Evolutionary conservation across 192 early-diverging fungal genomes (phyloP).

Genomic region (Coemansia sp.): DNA sequence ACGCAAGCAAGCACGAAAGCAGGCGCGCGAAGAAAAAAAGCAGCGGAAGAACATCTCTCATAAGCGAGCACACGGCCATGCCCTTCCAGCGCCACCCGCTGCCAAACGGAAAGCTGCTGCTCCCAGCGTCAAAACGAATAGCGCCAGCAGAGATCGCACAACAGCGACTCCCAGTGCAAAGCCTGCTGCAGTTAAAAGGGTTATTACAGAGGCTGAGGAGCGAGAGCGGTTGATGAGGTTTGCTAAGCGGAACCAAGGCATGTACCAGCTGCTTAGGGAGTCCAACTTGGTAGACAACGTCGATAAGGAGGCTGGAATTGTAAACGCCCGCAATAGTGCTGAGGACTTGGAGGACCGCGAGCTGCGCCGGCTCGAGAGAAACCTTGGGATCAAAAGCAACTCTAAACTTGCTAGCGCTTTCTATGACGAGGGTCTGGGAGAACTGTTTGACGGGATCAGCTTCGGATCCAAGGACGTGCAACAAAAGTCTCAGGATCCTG

Average conservation of each 20-base stretch:
- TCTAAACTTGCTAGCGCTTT: slow-evolving; percentile 44
- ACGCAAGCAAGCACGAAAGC: slow-evolving; percentile 51
- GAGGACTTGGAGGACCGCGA: slow-evolving; percentile 53
- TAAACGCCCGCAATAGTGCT: not conserved
- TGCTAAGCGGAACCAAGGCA: slow-evolving; percentile 54
- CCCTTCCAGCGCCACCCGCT: not conserved
- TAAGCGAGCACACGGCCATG: slow-evolving; percentile 16
- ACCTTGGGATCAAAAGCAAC: slow-evolving; percentile 52
- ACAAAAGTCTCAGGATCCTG: not conserved
- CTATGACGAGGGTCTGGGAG: slow-evolving; percentile 48
- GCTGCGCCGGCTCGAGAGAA: slow-evolving; percentile 50
- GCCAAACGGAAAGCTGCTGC: slow-evolving; percentile 7
- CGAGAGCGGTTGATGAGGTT: slow-evolving; percentile 47
- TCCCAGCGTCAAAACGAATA: not conserved
- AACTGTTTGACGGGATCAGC: slow-evolving; percentile 32
- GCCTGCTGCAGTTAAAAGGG: not conserved
- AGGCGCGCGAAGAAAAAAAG: slow-evolving; percentile 53
- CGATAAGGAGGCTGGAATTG: slow-evolving; percentile 31
- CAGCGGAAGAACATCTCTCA: slow-evolving; percentile 39
- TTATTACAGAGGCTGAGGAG: slow-evolving; percentile 21
- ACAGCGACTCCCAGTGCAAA: not conserved
- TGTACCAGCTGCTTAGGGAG: slow-evolving; percentile 52
- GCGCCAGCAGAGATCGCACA: not conserved
- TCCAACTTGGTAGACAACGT: slow-evolving; percentile 48
- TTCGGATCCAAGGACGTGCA: slow-evolving; percentile 40